Percentiles rank a stretch among this genome's conserved stretches.
Evolutionary conservation across 106 monocot genomes (phyloP).

Genomic region (Agapanthus africanus): DNA sequence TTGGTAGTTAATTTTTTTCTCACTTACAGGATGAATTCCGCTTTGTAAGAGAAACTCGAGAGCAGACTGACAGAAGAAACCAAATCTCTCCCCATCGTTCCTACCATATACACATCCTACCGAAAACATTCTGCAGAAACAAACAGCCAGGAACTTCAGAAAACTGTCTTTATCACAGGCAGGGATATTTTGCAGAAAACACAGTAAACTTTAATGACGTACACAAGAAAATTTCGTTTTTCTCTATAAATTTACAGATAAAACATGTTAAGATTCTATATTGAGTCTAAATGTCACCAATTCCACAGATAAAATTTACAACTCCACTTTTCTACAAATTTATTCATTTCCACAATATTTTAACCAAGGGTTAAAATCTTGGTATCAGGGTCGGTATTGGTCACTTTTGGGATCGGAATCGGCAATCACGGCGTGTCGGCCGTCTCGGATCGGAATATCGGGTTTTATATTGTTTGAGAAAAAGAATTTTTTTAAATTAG

Average conservation of each 20-base stretch:
- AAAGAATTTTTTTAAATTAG: too few relatives aligned
- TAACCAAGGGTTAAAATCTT: too few relatives aligned
- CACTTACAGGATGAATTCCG: conserved; percentile 70
- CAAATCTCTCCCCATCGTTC: conserved; percentile 79
- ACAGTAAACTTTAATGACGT: too few relatives aligned
- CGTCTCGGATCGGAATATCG: too few relatives aligned
- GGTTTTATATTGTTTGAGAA: too few relatives aligned
- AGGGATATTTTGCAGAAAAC: background rate
- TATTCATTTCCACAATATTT: too few relatives aligned
- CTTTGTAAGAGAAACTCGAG: conserved; percentile 89
- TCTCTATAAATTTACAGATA: too few relatives aligned
- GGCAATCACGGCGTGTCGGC: too few relatives aligned
- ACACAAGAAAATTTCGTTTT: too few relatives aligned
- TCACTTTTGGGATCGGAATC: too few relatives aligned
- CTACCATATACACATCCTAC: conserved; percentile 84
- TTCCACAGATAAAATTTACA: background rate
- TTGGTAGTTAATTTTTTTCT: background rate
- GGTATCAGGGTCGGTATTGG: too few relatives aligned
- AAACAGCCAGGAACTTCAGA: background rate
- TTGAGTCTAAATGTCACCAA: background rate
- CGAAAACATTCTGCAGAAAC: conserved; percentile 75
- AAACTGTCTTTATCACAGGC: background rate
- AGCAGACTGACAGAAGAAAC: conserved; percentile 90
- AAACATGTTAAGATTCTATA: too few relatives aligned
- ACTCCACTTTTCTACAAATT: background rate